phyloP scores from a whole-genome alignment of 441 rosid species.

The Biscutella auriculata region DNA sequence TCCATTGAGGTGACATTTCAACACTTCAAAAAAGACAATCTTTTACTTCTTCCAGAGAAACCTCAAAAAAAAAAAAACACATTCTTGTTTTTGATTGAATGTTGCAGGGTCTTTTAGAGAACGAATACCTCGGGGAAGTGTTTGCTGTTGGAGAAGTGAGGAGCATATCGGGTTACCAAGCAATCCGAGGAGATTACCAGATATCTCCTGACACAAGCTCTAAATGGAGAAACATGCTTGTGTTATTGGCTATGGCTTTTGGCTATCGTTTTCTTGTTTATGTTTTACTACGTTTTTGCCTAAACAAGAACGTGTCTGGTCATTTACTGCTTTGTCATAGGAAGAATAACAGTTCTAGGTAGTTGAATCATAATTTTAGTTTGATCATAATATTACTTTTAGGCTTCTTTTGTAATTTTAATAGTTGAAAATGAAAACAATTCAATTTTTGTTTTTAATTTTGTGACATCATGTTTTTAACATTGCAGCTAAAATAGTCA shows the following conservation, averaged over 20 bases:
- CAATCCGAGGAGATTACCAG: slow-evolving; percentile 57
- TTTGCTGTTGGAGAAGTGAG: slow-evolving; percentile 90
- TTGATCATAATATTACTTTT: neutral
- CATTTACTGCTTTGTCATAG: slow-evolving; percentile 30
- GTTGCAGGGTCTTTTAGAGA: slow-evolving; percentile 81
- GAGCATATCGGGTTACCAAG: slow-evolving; percentile 77
- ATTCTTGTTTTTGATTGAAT: neutral
- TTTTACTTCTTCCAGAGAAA: neutral
- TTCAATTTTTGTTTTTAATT: neutral
- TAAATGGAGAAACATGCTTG: slow-evolving; percentile 82
- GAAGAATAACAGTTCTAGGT: slow-evolving; percentile 40
- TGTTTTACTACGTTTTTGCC: slow-evolving; percentile 48
- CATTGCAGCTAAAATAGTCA: too few relatives aligned
- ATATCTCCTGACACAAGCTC: slow-evolving; percentile 61
- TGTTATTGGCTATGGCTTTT: slow-evolving; percentile 67
- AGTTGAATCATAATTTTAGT: slow-evolving; percentile 13
- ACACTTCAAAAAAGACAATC: neutral
- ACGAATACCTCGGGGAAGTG: slow-evolving; percentile 73
- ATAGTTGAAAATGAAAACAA: neutral
- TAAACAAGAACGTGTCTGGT: slow-evolving; percentile 36
- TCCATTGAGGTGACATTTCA: slow-evolving; percentile 62
- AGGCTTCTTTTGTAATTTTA: neutral
- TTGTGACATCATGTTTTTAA: too few relatives aligned
- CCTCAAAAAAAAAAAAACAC: neutral
- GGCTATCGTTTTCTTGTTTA: slow-evolving; percentile 60